A percentile compares a stretch with the other conserved stretches of the same genome.
phyloP scores from a whole-genome alignment of 2,329 filamentous ascomycete genomes.

The Sclerotinia borealis region DNA sequence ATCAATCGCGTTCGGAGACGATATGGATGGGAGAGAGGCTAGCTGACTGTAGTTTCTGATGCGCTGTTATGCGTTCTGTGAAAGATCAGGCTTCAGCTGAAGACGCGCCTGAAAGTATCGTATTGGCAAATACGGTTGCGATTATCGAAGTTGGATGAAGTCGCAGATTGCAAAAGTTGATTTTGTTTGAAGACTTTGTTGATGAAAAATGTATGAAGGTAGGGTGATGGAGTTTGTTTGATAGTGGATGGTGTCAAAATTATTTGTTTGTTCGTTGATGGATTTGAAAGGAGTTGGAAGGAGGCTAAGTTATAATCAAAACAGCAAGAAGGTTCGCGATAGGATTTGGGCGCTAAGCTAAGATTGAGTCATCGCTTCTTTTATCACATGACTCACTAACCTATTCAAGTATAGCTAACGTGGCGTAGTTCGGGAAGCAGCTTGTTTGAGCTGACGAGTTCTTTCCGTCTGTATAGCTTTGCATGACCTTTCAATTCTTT shows the following conservation, averaged over 20 bases:
- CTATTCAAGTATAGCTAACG: background rate
- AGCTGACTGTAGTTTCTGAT: constrained; percentile 27
- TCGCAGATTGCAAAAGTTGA: background rate
- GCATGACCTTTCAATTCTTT: background rate
- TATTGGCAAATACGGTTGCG: constrained; percentile 24
- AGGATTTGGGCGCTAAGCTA: background rate
- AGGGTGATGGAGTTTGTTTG: constrained; percentile 3
- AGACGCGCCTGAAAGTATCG: constrained; percentile 6
- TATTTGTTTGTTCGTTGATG: constrained; percentile 14
- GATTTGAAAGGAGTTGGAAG: constrained; percentile 3
- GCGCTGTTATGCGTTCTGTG: constrained; percentile 21
- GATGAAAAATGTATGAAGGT: background rate
- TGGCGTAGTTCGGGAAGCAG: background rate
- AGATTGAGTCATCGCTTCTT: background rate
- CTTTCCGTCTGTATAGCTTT: background rate
- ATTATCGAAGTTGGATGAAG: constrained; percentile 27
- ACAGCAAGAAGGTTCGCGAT: background rate
- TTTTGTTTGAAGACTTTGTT: background rate
- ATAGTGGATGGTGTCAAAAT: constrained; percentile 14
- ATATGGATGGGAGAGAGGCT: constrained; percentile 23
- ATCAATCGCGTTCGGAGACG: constrained; percentile 20
- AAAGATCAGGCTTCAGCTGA: constrained; percentile 21
- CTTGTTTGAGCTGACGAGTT: background rate
- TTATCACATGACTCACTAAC: background rate
- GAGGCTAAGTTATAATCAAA: constrained; percentile 8